A percentile compares a stretch with the other conserved stretches of the same genome.
phyloP scores from a whole-genome alignment of 208 protist genomes.

The Leishmania mexicana region DNA sequence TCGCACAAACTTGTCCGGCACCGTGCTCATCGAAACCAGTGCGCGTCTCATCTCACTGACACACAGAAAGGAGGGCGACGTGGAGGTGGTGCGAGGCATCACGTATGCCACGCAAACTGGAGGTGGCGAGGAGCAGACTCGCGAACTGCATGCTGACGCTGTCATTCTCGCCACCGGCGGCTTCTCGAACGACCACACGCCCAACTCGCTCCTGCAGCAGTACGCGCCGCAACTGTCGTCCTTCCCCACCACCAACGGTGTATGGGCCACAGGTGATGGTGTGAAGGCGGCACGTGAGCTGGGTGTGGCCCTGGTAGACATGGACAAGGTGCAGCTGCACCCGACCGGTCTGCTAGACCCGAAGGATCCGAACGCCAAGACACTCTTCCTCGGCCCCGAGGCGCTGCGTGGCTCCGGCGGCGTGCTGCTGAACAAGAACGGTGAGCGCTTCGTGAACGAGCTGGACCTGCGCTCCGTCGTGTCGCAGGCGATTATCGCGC shows the following conservation, averaged over 20 bases:
- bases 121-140: conserved; percentile 21
- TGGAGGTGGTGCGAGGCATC: conserved; percentile 49
- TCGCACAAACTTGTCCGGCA: conserved; percentile 49
- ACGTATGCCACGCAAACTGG: conserved; percentile 19
- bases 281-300: conserved; percentile 68
- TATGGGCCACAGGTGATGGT: conserved; percentile 80
- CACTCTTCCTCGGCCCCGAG: conserved; percentile 95
- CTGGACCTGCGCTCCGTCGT: conserved; percentile 94
- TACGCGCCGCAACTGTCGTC: conserved; percentile 69
- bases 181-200: conserved; percentile 73
- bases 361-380: conserved; percentile 77
- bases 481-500: conserved; percentile 83
- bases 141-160: conserved; percentile 52
- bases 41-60: conserved; percentile 44
- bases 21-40: conserved; percentile 66
- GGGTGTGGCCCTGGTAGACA: conserved; percentile 80
- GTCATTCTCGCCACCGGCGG: conserved; percentile 93
- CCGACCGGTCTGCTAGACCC: conserved; percentile 95
- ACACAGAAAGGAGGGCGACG: conserved; percentile 28
- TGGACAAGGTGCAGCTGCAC: conserved; percentile 96
- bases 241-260: conserved; percentile 93
- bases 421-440: conserved; percentile 92
- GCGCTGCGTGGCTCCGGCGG: conserved; percentile 95
- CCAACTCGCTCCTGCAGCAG: conserved; percentile 71
- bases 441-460: conserved; percentile 95